Base-by-base conservation (phyloP, 2,329 filamentous ascomycete genomes). In the Penicillium sp. region DNA sequence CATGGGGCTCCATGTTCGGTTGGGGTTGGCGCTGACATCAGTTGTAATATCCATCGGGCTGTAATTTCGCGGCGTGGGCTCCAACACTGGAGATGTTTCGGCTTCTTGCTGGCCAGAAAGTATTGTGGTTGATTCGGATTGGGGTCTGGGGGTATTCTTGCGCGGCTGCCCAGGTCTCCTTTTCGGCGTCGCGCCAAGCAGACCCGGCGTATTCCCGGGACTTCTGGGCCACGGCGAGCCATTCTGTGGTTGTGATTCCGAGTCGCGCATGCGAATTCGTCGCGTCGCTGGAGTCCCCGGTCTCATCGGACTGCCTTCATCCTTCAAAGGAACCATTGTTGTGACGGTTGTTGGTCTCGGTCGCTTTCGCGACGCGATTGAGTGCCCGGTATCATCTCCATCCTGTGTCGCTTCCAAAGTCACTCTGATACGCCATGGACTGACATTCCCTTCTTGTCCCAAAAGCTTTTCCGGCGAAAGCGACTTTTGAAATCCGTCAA, bases 341-440 rank as follows among this genome's bases (percentile, higher is more conserved):
- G 70, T 73, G 29, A 57, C 65, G 4, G 69, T 65, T 8, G 61
- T 62, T 18, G 63, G 62, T 29, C 55, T 58, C 5, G 55, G 50
- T 33, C 61, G 60, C 57, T 66, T 71, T 51, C 60, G 63, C 47
- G 60, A 57, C 25, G 63, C 60, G 39, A 59, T 63, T 13, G 61
- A 59, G 39, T 59, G 62, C 18, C 48, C 60, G 38, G 61, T 52
- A 40, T 66, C 61, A 35, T 63, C 66, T 29, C 68, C 69, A 34
- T 73, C 71, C 45, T 75, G 70, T 38, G 72, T 72, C 18, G 73
- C 73, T 57, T 75, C 72, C 33, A 75, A 66, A 0, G 73, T 75
- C 25, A 75, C 71, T 39, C 70, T 66, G 48, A 75, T 74, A 47
- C 71, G 69, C 73, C 73, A 75, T 27, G 73, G 73, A 53, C 72